These are phyloP conservation scores for Chaetomiaceae sp. DNA, from an alignment of 2,329 filamentous ascomycete genomes.

Conservation along the genomic window DNA sequence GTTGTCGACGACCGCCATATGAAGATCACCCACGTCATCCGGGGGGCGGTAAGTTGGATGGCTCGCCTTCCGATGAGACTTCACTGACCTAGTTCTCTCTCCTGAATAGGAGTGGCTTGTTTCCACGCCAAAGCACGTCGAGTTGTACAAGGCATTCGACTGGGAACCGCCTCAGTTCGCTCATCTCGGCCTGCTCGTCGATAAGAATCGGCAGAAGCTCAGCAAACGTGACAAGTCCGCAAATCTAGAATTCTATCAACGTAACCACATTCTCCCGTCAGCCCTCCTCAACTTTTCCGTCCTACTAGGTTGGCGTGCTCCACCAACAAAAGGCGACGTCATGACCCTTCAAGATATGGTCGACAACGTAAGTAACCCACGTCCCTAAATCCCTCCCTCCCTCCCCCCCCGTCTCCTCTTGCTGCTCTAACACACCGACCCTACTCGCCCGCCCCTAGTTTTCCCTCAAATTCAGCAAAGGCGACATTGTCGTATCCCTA, in stretches of 20 bases:
- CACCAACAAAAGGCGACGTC: conserved; percentile 56
- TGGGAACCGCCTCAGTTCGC: conserved; percentile 72
- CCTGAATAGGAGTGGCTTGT: conserved; percentile 79
- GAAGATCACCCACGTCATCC: conserved; percentile 92
- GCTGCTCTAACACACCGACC: conserved; percentile 27
- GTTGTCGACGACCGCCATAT: conserved; percentile 95
- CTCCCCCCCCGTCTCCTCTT: not conserved
- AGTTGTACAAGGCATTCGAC: conserved; percentile 71
- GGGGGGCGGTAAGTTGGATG: conserved; percentile 62
- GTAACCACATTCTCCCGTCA: conserved; percentile 43
- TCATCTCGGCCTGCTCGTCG: conserved; percentile 73
- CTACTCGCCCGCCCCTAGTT: conserved; percentile 51
- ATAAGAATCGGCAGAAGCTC: conserved; percentile 66
- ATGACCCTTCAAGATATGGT: conserved; percentile 68
- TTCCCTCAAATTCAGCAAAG: conserved; percentile 81
- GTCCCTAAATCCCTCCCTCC: not conserved
- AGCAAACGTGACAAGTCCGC: conserved; percentile 74
- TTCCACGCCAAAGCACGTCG: conserved; percentile 72
- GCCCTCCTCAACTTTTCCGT: conserved; percentile 75
- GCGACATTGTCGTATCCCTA: conserved; percentile 77
- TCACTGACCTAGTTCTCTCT: conserved; percentile 1
- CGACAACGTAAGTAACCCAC: conserved; percentile 51
- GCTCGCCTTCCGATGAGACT: not conserved
- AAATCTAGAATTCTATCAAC: conserved; percentile 46
- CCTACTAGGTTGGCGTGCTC: conserved; percentile 78